phyloP scores from a whole-genome alignment of 2,329 filamentous ascomycete species.

The Aurifilum marmelostoma region DNA sequence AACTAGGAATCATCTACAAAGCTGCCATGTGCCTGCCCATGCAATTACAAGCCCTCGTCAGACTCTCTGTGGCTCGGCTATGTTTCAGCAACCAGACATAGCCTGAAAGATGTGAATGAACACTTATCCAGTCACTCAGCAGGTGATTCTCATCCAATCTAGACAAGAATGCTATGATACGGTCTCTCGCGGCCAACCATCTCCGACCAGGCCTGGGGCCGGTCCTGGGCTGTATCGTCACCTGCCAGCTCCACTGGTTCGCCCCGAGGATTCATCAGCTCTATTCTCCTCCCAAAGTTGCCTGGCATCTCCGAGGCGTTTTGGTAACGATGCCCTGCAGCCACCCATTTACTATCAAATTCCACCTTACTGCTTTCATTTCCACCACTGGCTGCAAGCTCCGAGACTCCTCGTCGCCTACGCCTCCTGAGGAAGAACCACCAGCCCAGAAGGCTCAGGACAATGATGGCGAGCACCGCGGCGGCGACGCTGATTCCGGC shows the following conservation, averaged over 20 bases:
- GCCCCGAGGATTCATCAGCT: not conserved
- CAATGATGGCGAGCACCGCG: not conserved
- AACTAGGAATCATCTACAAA: not conserved
- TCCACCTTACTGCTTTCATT: not conserved
- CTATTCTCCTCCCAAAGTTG: not conserved
- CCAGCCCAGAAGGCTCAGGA: not conserved
- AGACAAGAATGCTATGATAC: not conserved
- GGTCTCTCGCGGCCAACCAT: not conserved
- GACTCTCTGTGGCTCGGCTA: not conserved
- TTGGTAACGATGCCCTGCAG: not conserved
- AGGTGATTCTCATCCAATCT: not conserved
- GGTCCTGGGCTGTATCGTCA: not conserved
- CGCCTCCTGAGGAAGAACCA: conserved; percentile 12
- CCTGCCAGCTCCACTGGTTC: not conserved
- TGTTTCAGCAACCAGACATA: too few species aligned
- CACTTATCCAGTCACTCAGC: not conserved
- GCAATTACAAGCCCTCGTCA: too few species aligned
- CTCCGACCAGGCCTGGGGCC: not conserved
- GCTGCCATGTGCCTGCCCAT: not conserved
- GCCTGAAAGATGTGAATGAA: not conserved
- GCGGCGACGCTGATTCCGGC: conserved; percentile 7
- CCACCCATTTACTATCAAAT: not conserved
- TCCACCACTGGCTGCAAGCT: not conserved
- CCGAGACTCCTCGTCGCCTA: not conserved
- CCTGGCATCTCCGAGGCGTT: not conserved